A percentile compares a stretch with the other conserved stretches of the same genome.
phyloP scores from a whole-genome alignment of 2,329 filamentous ascomycete species.

The Lasiodiplodia sp. region DNA sequence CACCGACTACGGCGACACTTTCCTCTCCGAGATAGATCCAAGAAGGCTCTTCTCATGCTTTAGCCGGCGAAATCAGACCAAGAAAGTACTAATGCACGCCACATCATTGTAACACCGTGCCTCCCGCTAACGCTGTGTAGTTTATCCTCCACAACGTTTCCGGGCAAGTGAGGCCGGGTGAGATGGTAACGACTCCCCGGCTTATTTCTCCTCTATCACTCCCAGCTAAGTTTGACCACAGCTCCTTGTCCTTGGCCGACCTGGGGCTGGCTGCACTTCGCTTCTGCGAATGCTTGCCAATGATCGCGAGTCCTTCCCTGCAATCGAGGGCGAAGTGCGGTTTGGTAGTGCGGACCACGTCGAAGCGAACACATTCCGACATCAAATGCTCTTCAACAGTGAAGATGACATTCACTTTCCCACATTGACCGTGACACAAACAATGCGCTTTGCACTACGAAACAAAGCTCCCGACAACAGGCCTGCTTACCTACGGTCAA shows the following conservation, averaged over 20 bases:
- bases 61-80: no score
- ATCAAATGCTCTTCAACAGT: slow-evolving; percentile 55
- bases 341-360: background rate
- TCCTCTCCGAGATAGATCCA: no score
- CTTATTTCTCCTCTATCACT: no score
- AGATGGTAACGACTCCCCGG: no score
- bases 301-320: background rate
- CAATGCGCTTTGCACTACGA: slow-evolving; percentile 62
- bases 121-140: no score
- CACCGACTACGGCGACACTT: no score
- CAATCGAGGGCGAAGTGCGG: background rate
- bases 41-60: no score
- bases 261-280: background rate
- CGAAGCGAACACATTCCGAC: slow-evolving; percentile 44
- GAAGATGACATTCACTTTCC: slow-evolving; percentile 63
- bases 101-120: no score
- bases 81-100: no score
- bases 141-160: no score
- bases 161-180: no score
- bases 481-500: slow-evolving; percentile 37
- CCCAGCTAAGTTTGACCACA: no score
- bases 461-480: slow-evolving; percentile 57
- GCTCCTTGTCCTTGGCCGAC: background rate
- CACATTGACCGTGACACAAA: slow-evolving; percentile 64
- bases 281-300: background rate